Evolutionary conservation across 768 basidiomycete genomes (phyloP), one percentile per base, ranked within the genome.

Genomic region (Tylopilus sp.): DNA sequence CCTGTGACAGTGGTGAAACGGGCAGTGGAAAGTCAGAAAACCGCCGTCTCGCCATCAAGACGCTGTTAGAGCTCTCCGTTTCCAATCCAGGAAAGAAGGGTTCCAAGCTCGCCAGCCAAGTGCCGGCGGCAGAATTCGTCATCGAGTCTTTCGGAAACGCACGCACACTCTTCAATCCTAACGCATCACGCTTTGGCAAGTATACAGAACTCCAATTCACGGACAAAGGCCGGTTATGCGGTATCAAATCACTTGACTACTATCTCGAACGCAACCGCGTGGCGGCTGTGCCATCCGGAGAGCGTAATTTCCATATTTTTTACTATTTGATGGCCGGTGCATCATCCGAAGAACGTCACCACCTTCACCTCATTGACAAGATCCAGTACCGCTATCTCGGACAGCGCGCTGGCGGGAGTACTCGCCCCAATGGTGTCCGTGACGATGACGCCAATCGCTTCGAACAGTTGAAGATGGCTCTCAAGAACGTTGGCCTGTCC

Each of bases 181-280:
- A 97, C 63, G 95, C 95, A 13, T 98, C 97, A 26, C 87, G 93
- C 43, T 97, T 95, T 65, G 97, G 95, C 50, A 94, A 95, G 68
- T 99, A 99, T 69, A 97, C 94, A 40, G 97, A 99, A 65, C 79
- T 99, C 0, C 97, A 98, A 70, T 98, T 98, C 73, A 90, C 82
- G 47, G 94, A 98, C 30, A 86, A 89, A 20, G 95, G 95, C 7
- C 80, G 94, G 4, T 72, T 98, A 0, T 84, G 26, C 26, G 26
- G 26, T 8, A 26, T 26, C 26, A 26, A 26, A 70, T 95, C 93
- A 0, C 83, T 98, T 56, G 94, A 98, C 65, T 98, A 99, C 72
- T 95, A 95, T 71, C 80, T 99, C 46, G 26, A 26, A 26, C 26
- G 26, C 26, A 26, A 26, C 26, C 26, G 26, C 93, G 92, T 98